Percentiles rank a stretch among this genome's conserved stretches.
Evolutionary conservation across 768 basidiomycete genomes (phyloP).

Genomic region (Crepidotus variabilis): DNA sequence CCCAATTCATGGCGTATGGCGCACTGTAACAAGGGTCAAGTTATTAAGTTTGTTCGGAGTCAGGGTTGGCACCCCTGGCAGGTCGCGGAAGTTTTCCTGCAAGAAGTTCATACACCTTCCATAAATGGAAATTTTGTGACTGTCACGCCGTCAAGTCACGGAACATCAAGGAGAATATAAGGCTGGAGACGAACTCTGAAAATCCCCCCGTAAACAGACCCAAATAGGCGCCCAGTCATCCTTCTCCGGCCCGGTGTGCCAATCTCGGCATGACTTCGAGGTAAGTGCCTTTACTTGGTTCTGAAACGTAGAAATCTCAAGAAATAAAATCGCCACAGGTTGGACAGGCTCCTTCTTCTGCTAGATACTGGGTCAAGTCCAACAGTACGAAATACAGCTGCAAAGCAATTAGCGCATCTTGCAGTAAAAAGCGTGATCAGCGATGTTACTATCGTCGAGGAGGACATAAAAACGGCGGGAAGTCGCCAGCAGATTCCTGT

Average conservation of each 20-base stretch:
- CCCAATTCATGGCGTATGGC: neutral
- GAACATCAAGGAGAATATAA: slow-evolving; percentile 59
- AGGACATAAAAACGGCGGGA: slow-evolving; percentile 58
- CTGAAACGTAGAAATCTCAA: neutral
- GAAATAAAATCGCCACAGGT: slow-evolving; percentile 39
- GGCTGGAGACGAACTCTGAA: slow-evolving; percentile 45
- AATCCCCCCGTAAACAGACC: slow-evolving; percentile 52
- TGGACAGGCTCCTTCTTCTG: slow-evolving; percentile 94
- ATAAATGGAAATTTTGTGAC: slow-evolving; percentile 25
- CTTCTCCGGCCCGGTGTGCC: slow-evolving; percentile 46
- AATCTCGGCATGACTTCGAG: slow-evolving; percentile 76
- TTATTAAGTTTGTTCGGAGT: neutral
- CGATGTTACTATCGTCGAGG: slow-evolving; percentile 73
- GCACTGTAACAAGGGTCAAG: neutral
- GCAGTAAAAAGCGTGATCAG: slow-evolving; percentile 82
- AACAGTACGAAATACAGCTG: slow-evolving; percentile 91
- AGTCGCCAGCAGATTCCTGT: slow-evolving; percentile 53
- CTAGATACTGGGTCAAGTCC: slow-evolving; percentile 92
- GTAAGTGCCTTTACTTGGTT: slow-evolving; percentile 29
- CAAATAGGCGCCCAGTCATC: slow-evolving; percentile 33
- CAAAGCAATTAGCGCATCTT: slow-evolving; percentile 91
- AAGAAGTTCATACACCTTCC: slow-evolving; percentile 3
- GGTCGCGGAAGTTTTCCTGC: slow-evolving; percentile 3
- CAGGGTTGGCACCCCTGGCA: neutral
- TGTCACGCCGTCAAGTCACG: slow-evolving; percentile 37